Percentiles rank a stretch among this genome's conserved stretches.
These are phyloP conservation scores for Parasitella parasitica DNA, from an alignment of 371 early-diverging fungal genomes.

Conservation along the genomic window DNA sequence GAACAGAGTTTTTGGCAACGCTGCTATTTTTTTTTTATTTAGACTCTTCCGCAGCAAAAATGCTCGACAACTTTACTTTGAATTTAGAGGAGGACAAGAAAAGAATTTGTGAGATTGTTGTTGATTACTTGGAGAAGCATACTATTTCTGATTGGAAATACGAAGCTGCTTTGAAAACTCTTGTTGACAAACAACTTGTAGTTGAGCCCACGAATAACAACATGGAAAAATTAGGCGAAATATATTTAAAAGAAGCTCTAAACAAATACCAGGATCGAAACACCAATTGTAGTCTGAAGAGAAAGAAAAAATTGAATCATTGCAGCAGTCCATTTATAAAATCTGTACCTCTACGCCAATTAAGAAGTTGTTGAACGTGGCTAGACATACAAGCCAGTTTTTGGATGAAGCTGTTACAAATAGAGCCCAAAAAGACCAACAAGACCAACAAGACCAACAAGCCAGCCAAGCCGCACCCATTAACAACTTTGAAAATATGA, in stretches of 20 bases:
- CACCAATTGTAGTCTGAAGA: conserved; percentile 1
- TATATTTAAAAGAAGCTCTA: conserved; percentile 5
- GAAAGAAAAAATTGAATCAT: conserved; percentile 5
- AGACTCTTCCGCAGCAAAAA: not conserved
- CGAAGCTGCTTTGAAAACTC: conserved; percentile 4
- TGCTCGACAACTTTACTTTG: not conserved
- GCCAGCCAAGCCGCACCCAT: conserved; percentile 3
- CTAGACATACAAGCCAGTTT: not conserved
- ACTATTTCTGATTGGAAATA: conserved; percentile 10
- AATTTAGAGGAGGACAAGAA: conserved; percentile 6
- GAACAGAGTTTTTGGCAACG: no score
- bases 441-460: conserved; percentile 4
- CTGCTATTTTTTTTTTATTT: not conserved
- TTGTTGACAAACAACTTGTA: conserved; percentile 1
- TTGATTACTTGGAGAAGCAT: conserved; percentile 4
- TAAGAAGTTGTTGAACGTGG: conserved; percentile 1
- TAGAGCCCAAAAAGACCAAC: not conserved
- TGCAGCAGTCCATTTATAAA: conserved; percentile 6
- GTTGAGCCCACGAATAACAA: conserved; percentile 3
- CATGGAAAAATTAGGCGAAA: conserved; percentile 5
- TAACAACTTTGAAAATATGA: not conserved
- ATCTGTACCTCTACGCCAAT: conserved; percentile 6
- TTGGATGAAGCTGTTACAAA: conserved; percentile 5
- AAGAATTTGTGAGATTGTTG: conserved; percentile 1
- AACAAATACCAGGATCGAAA: conserved; percentile 3